Base-by-base conservation (phyloP, 129 eudicot species). In the Logfia minima region DNA sequence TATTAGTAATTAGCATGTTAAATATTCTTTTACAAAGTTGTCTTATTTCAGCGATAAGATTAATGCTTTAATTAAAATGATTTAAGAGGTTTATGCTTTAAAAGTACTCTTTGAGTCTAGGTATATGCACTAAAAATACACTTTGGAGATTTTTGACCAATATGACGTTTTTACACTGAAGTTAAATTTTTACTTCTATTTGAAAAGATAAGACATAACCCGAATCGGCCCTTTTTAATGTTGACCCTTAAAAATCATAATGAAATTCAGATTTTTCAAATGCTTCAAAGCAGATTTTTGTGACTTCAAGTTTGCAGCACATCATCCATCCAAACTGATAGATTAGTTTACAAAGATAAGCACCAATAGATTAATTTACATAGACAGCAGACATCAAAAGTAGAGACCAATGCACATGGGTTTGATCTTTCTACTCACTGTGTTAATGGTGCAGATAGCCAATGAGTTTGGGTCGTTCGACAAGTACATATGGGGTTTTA, bases 401-500 rank as follows among this genome's bases (percentile, higher is more conserved):
- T 29, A 16, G 45, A 65, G 22, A 28, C 43, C 28, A 14, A n/a
- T 35, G 55, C 29, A 59, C n/a, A 48, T 48, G 55, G 18, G 28
- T 31, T 53, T 31, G 21, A 53, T 55, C 18, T 76, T 45, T 51
- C 23, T 22, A 18, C 52, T 3, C 22, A 3, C 22, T 76, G 70
- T 75, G 77, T 19, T 78, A 51, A 41, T 81, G 74, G 31, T 85
- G 87, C 93, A 93, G 98, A 84, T 91, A 81, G 78, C 81, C 1
- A 84, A 84, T 17, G 97, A 91, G 75, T 70, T 88, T 70, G 97
- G 98, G 51, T 91, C 98, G 6, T 93, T 93, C 24, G 92, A 89
- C 81, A 89, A 87, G 84, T 94, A 91, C 79, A 86, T 94, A 48
- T 94, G 98, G 98, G 90, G 96, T 5, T 94, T 94, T 71, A 90